Percentiles rank a stretch among this genome's conserved stretches.
Evolutionary conservation across 306 rosid species (phyloP).

Genomic region (Trifolium repens): DNA sequence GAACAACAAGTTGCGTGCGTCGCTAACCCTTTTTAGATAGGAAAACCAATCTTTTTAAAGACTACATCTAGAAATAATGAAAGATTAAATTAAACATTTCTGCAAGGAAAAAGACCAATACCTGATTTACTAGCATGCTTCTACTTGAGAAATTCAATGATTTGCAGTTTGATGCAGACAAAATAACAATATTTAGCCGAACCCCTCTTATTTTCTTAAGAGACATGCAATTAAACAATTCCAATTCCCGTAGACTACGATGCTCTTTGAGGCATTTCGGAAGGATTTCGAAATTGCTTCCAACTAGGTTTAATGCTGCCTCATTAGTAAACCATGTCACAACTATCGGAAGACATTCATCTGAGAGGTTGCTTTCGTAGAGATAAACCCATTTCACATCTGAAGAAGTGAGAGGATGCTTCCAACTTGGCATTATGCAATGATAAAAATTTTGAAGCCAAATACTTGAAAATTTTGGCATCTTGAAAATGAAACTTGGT

Average conservation of each 20-base stretch:
- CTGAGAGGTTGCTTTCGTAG: neutral
- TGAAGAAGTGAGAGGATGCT: no score
- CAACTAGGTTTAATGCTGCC: neutral
- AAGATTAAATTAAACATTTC: neutral
- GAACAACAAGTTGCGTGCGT: no score
- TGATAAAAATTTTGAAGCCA: no score
- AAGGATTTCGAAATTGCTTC: neutral
- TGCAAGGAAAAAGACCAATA: neutral
- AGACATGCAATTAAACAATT: neutral
- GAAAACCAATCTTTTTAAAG: no score
- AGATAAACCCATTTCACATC: neutral
- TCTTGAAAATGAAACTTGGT: neutral
- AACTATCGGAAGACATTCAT: neutral
- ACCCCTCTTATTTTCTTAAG: constrained; percentile 29
- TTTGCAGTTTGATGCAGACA: neutral
- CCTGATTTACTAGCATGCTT: constrained; percentile 33
- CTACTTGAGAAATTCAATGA: constrained; percentile 6
- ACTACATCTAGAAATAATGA: neutral
- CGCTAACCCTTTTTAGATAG: no score
- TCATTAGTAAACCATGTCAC: neutral
- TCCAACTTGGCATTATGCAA: neutral
- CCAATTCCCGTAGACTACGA: neutral
- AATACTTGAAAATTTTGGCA: neutral
- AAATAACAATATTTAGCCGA: neutral
- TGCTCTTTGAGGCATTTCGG: neutral